Evolutionary conservation across 371 early-diverging fungal genomes (phyloP).

Genomic region (Mucor piriformis): DNA sequence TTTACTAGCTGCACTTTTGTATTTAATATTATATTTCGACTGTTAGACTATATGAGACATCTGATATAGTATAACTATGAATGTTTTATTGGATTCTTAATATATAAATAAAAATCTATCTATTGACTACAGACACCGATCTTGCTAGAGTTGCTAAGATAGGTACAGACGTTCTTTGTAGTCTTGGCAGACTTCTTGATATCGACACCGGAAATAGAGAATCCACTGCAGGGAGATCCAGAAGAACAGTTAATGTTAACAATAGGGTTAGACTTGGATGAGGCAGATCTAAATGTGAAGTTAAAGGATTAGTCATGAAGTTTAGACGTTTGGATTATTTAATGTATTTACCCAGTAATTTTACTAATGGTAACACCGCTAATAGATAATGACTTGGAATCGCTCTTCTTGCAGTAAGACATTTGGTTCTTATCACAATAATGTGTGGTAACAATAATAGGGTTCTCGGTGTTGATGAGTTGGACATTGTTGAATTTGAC

Average conservation of each 20-base stretch:
- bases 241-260: conserved; percentile 35
- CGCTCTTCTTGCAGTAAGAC: conserved; percentile 27
- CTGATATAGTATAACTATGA: too few relatives aligned
- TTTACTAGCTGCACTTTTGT: too few relatives aligned
- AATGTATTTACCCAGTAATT: conserved; percentile 24
- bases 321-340: not conserved
- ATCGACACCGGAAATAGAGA: conserved; percentile 24
- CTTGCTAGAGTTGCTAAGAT: conserved; percentile 16
- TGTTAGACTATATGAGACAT: too few relatives aligned
- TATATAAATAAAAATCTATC: not conserved
- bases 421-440: conserved; percentile 37
- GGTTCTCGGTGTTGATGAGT: conserved; percentile 30
- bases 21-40: too few relatives aligned
- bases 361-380: conserved; percentile 27
- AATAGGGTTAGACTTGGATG: conserved; percentile 20
- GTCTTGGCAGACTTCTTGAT: conserved; percentile 24
- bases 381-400: conserved; percentile 28
- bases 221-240: conserved; percentile 27
- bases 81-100: not conserved
- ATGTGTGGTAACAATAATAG: conserved; percentile 39
- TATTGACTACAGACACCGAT: conserved; percentile 13
- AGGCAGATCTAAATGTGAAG: conserved; percentile 9
- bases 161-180: conserved; percentile 12
- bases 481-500: conserved; percentile 28
- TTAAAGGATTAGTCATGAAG: not conserved